Evolutionary conservation across 306 rosid genomes (phyloP).

Genomic region (Arachis hypogaea): DNA sequence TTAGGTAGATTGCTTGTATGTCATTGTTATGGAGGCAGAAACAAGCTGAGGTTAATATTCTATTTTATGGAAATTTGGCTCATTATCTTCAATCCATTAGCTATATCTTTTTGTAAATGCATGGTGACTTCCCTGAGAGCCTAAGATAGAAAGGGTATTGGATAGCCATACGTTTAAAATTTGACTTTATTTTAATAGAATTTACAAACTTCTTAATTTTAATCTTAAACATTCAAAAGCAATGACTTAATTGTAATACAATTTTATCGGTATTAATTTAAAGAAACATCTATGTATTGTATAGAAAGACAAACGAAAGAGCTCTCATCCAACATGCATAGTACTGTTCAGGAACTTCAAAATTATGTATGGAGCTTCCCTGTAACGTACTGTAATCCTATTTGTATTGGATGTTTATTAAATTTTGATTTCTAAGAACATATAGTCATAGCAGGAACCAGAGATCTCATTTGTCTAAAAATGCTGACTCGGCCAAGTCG

Average conservation of each 20-base stretch:
- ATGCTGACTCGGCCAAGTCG: slow-evolving; percentile 77
- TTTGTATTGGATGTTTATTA: not conserved
- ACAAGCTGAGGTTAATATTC: slow-evolving; percentile 37
- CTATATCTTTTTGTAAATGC: slow-evolving; percentile 12
- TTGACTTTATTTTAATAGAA: no score
- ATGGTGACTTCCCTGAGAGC: not conserved
- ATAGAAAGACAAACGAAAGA: not conserved
- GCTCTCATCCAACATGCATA: not conserved
- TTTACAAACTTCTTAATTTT: no score
- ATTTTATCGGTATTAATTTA: not conserved
- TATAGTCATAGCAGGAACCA: slow-evolving; percentile 1
- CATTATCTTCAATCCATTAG: slow-evolving; percentile 7
- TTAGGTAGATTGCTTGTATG: slow-evolving; percentile 50
- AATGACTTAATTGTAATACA: no score
- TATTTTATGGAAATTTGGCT: slow-evolving; percentile 33
- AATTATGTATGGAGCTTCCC: not conserved
- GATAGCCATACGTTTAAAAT: no score
- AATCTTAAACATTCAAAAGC: no score
- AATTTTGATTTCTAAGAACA: not conserved
- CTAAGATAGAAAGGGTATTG: not conserved
- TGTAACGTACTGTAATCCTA: not conserved
- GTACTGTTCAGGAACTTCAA: not conserved
- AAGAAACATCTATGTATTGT: not conserved
- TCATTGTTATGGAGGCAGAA: slow-evolving; percentile 47
- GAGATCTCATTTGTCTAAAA: slow-evolving; percentile 48